Percentiles rank a stretch among this genome's conserved stretches.
phyloP scores from a whole-genome alignment of 140 eudicot species.

The Cichorium intybus region DNA sequence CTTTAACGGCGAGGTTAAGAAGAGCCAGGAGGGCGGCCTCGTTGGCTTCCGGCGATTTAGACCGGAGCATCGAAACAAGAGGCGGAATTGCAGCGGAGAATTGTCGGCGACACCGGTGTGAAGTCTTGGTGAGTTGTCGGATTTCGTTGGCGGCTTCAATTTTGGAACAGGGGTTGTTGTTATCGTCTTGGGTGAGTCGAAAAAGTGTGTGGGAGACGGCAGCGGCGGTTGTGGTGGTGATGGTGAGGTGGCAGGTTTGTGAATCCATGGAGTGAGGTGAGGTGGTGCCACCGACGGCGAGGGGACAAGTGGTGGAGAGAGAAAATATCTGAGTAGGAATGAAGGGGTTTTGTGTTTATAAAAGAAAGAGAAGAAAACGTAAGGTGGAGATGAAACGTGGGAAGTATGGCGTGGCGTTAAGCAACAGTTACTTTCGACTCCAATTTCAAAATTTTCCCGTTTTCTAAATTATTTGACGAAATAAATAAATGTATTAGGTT shows the following conservation, averaged over 20 bases:
- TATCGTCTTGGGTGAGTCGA: slow-evolving; percentile 47
- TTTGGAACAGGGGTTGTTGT: slow-evolving; percentile 31
- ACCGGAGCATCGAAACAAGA: slow-evolving; percentile 75
- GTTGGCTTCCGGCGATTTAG: slow-evolving; percentile 42
- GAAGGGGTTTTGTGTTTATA: neutral
- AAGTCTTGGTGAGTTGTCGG: slow-evolving; percentile 86
- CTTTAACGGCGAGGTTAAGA: slow-evolving; percentile 96
- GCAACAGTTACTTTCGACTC: slow-evolving; percentile 40
- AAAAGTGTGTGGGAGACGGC: slow-evolving; percentile 36
- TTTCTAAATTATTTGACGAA: neutral
- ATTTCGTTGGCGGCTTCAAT: slow-evolving; percentile 81
- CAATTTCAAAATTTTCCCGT: neutral
- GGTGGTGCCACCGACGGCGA: slow-evolving; percentile 20
- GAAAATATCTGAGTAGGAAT: slow-evolving; percentile 8
- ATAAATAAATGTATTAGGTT: too few relatives aligned
- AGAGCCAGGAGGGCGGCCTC: slow-evolving; percentile 87
- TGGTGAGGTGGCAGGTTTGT: slow-evolving; percentile 13
- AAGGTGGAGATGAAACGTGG: slow-evolving; percentile 51
- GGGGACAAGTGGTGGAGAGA: slow-evolving; percentile 27
- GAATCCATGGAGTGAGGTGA: slow-evolving; percentile 22
- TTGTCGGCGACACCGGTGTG: slow-evolving; percentile 77
- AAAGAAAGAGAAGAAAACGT: slow-evolving; percentile 34
- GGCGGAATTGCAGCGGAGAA: slow-evolving; percentile 64
- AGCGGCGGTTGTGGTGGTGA: slow-evolving; percentile 30
- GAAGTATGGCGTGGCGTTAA: slow-evolving; percentile 68